phyloP scores from a whole-genome alignment of 108 stramenopile genomes.

The Heterococcus sp. region DNA sequence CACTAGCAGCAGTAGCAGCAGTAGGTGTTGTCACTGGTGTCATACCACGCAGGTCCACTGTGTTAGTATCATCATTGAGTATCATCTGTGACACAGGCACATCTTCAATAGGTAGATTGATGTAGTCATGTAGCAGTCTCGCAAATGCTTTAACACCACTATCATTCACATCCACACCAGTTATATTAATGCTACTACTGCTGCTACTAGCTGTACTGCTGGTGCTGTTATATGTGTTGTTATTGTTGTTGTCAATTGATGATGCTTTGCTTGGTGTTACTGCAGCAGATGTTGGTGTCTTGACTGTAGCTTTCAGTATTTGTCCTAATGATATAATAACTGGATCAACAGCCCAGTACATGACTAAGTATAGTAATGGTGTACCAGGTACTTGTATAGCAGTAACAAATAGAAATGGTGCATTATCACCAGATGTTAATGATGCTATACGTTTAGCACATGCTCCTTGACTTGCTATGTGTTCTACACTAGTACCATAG shows the following conservation, averaged over 20 bases:
- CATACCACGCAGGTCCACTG: background rate
- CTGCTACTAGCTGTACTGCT: too few relatives aligned
- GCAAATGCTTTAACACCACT: too few relatives aligned
- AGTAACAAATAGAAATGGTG: slow-evolving; percentile 26
- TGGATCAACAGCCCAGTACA: background rate
- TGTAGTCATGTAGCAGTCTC: too few relatives aligned
- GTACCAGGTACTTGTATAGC: slow-evolving; percentile 9
- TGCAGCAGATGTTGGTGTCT: background rate
- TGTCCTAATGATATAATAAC: background rate
- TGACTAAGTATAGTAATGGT: background rate
- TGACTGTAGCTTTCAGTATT: background rate
- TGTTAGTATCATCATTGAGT: too few relatives aligned
- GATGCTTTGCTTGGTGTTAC: background rate
- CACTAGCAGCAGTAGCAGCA: background rate
- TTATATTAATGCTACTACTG: too few relatives aligned
- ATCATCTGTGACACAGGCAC: too few relatives aligned
- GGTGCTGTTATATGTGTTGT: background rate
- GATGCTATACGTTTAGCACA: slow-evolving; percentile 9
- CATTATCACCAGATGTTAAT: slow-evolving; percentile 2
- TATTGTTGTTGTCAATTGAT: background rate
- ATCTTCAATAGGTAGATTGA: too few relatives aligned
- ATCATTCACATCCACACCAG: too few relatives aligned
- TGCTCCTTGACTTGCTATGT: background rate
- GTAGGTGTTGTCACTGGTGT: background rate
- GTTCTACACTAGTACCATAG: background rate